Base-by-base conservation (phyloP, 2,329 filamentous ascomycete species). In the Penicillium sp. region DNA sequence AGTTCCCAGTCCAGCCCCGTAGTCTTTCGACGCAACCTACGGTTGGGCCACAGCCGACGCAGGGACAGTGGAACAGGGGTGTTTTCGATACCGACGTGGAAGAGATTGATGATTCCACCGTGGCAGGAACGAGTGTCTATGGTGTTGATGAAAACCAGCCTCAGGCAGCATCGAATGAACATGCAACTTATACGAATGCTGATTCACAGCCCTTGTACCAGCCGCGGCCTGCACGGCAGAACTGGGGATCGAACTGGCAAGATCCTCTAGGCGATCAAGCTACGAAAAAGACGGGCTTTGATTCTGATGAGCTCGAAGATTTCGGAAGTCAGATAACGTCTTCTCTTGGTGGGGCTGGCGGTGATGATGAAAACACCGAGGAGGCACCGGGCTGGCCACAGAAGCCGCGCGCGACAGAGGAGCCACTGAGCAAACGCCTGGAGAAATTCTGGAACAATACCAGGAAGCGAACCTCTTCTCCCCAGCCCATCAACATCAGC, bases 81-180 rank as follows among this genome's bases (percentile, higher is more conserved):
- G 63, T 69, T 55, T 77, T 77, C 57, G 75, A 77, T 56, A 77
- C 75, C 5, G 75, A 77, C 57, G 72, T 76, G 8, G 75, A 77
- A 54, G 74, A 69, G 10, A 62, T 76, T 9, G 75, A 77, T 64
- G 75, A 77, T 57, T 76, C 75, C 3, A 77, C 75, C 6, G 69
- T 75, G 61, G 70, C 68, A 2, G 70, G 63, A 18, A 72, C 69
- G 21, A 76, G 77, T 65, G 55, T 78, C 52, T 57, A 74, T 49
- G 70, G 66, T 29, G 62, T 59, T 50, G 71, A 74, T 39, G 70
- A 72, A 47, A 55, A 55, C 46, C 64, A 67, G 27, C 59, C 63
- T 32, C 65, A 66, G 46, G 53, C 58, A 43, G 54, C 62, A 16
- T 59, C 58, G 16, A 60, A 59, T 38, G 49, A 42, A 6, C 62